Percentiles rank a stretch among this genome's conserved stretches.
phyloP scores from a whole-genome alignment of 2,329 filamentous ascomycete species.

The Alternaria ventricosa region DNA sequence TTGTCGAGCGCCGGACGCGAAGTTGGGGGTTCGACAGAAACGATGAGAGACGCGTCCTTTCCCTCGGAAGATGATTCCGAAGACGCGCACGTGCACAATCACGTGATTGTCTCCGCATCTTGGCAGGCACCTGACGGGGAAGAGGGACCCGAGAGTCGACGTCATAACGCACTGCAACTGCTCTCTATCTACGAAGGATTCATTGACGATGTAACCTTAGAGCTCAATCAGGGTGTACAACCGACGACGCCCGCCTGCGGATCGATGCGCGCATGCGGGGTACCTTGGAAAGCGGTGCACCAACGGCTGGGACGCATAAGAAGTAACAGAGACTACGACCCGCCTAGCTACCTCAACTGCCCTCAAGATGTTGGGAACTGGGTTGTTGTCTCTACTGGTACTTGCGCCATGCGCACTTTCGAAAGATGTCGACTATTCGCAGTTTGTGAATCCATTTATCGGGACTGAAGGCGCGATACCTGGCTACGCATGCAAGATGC shows the following conservation, averaged over 20 bases:
- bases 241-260: neutral
- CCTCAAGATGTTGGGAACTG: neutral
- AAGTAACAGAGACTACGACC: neutral
- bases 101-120: conserved; percentile 10
- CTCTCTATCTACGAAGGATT: neutral
- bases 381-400: neutral
- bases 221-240: conserved; percentile 13
- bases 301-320: neutral
- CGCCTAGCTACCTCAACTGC: neutral
- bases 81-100: neutral
- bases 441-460: conserved; percentile 55
- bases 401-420: conserved; percentile 1
- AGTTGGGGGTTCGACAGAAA: neutral
- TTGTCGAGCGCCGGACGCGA: neutral
- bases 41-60: neutral
- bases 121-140: conserved; percentile 24
- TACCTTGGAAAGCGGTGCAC: conserved; percentile 4
- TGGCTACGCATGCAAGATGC: conserved; percentile 44
- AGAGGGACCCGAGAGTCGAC: conserved; percentile 18
- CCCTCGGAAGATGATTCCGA: neutral
- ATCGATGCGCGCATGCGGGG: conserved; percentile 23
- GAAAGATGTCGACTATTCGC: conserved; percentile 38
- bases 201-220: conserved; percentile 29
- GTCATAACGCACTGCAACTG: conserved; percentile 15
- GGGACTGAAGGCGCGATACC: conserved; percentile 55